Evolutionary conservation across 805 yeast genomes (phyloP).

Genomic region (Saccharomyces jurei): DNA sequence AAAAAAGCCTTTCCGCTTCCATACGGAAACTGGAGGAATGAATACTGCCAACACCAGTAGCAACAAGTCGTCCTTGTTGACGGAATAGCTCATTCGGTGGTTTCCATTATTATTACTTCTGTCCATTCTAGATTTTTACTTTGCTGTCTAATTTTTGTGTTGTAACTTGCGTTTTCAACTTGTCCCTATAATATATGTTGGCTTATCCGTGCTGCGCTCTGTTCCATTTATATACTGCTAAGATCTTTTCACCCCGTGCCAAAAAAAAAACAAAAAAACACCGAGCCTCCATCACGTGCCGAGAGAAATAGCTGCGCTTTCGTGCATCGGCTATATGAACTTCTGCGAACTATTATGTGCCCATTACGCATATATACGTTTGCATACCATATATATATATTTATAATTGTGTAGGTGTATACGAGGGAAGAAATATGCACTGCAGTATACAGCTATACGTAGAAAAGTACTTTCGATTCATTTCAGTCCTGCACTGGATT

Average conservation of each 20-base stretch:
- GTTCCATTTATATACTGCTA: background rate
- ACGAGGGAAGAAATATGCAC: background rate
- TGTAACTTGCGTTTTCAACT: background rate
- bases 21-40: slow-evolving; percentile 21
- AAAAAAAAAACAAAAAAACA: background rate
- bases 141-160: background rate
- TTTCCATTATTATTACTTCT: background rate
- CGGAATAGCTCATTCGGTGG: slow-evolving; percentile 5
- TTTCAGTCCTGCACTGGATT: background rate
- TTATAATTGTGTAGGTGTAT: background rate
- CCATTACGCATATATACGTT: background rate
- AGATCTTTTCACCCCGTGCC: background rate
- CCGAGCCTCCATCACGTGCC: background rate
- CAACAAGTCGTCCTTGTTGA: slow-evolving; percentile 21
- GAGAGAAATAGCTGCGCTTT: background rate
- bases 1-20: slow-evolving; percentile 17
- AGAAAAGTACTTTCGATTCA: background rate
- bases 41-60: slow-evolving; percentile 15
- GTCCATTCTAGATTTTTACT: background rate
- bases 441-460: background rate
- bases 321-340: background rate
- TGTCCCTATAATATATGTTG: background rate
- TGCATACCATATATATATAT: background rate
- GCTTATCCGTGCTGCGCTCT: background rate
- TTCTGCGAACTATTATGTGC: background rate